Evolutionary conservation across 768 basidiomycete genomes (phyloP), one percentile per base, ranked within the genome.

Genomic region (Boletus subparvulus): DNA sequence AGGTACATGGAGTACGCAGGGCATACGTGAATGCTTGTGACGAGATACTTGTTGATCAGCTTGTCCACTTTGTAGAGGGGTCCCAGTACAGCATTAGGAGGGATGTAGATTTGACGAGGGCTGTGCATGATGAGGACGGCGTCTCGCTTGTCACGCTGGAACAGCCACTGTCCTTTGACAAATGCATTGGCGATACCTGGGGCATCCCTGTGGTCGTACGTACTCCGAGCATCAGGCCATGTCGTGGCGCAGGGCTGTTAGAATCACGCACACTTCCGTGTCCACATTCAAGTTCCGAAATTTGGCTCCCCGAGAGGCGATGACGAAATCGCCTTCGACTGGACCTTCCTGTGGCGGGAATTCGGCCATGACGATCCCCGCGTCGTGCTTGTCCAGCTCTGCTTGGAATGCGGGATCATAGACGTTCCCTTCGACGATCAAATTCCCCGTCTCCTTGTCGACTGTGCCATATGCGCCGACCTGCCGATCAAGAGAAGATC

Each of bases 391-490:
- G 45, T 62, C 49, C 12, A 74, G 28, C 9, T 60, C 58, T 3
- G 47, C 21, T 21, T 66, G 68, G 14, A 60, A 65, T 1, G 54
- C 43, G 0, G 59, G 37, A 13, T 73, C 71, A 17, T 75, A 75
- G 48, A 75, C 63, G 33, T 73, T 75, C 4, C 74, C 74, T 28
- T 75, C 69, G 16, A 63, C 61, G 6, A 63, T 54, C n/a, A 76
- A 59, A 24, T 65, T 49, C 4, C 75, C 75, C 0, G 67, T 70
- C 7, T 66, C 63, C 37, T 50, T 64, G 42, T 76, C 63, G 43
- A 76, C 33, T 16, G 37, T 61, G 21, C 75, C 74, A 52, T 73
- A 76, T n/a, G 70, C 52, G 28, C 74, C 74, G 13, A 75, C 72
- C 75, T 75, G 46, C 10, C 10, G 14, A 43, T 10, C 42, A 24